Evolutionary conservation across 176 grass and related monocot species (phyloP), one percentile per base, ranked within the genome.

Genomic region (Tillandsia leiboldiana): DNA sequence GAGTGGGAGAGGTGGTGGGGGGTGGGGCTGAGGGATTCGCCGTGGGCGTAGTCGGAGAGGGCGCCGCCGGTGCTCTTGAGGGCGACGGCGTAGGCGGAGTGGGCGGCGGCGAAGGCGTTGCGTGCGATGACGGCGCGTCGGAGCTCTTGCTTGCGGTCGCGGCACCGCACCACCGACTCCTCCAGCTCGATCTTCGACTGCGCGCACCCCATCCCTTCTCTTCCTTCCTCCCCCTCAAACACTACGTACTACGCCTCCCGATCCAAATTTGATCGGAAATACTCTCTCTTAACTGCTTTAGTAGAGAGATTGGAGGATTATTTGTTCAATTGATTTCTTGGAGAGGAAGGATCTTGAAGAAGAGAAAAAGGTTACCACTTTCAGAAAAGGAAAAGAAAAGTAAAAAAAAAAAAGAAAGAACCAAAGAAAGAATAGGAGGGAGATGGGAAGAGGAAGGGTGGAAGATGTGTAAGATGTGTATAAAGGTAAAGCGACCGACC

Each of bases 121-220:
- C 89, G 86, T 12, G 74, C 59, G 56, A 71, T 69, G 50, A 97
- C 86, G 29, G 89, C 93, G 0, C 69, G 63, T 6, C 75, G 28
- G 69, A 97, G 81, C 14, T 73, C 77, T 59, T 72, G 70, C 64
- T 87, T 92, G 64, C 89, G 89, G 8, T 87, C 86, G 77, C 82
- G 88, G 77, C 89, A 97, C 26, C 93, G 86, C 50, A 75, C 47
- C 58, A 97, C 88, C n/a, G 89, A 79, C 79, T 92, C 93, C 52
- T 97, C 93, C 51, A 87, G 82, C 51, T 92, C 93, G 89, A 97
- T 90, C 89, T 87, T 92, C 23, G 93, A 97, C 54, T 90, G 93
- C 2, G 71, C 75, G 66, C 93, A 97, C 42, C 93, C 93, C 93
- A 97, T 97, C 78, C 27, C 70, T 59, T 18, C 20, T 59, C 56